Evolutionary conservation across 2,329 filamentous ascomycete genomes (phyloP).

Genomic region (Pseudocercospora fuligena): DNA sequence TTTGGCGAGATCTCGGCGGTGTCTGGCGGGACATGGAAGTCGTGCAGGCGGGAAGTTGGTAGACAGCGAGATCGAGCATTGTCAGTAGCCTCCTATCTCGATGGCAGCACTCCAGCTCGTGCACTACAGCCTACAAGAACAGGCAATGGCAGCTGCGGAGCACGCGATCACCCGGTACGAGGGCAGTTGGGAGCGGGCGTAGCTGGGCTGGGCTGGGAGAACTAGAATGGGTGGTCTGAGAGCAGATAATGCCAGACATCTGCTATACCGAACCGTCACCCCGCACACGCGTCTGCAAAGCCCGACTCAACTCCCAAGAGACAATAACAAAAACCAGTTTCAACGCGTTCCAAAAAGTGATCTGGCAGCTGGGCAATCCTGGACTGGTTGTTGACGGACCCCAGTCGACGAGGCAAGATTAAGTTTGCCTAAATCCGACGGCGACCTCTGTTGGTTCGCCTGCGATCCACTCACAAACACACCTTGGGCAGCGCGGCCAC

Average conservation of each 20-base stretch:
- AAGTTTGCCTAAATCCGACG: not conserved
- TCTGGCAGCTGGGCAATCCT: not conserved
- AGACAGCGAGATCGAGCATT: not conserved
- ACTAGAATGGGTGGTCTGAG: not conserved
- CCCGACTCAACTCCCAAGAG: not conserved
- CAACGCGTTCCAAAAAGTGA: not conserved
- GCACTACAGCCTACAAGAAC: not conserved
- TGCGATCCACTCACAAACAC: not conserved
- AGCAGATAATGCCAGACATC: not conserved
- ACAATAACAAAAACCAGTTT: constrained; percentile 2
- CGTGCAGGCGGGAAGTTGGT: not conserved
- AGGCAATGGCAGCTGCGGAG: constrained; percentile 5
- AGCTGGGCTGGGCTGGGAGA: not conserved
- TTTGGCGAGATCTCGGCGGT: constrained; percentile 3
- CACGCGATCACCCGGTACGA: not conserved
- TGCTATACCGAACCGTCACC: not conserved
- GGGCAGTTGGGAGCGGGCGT: not conserved
- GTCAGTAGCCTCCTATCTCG: not conserved
- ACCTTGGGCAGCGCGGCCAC: not conserved
- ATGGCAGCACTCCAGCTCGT: not conserved
- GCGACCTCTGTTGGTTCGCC: not conserved
- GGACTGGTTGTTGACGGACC: constrained; percentile 1
- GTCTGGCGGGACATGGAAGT: constrained; percentile 15
- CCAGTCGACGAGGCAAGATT: not conserved
- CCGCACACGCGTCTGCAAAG: not conserved